A percentile compares a stretch with the other conserved stretches of the same genome.
phyloP scores from a whole-genome alignment of 2,329 filamentous ascomycete species.

The Grosmannia huntii region DNA sequence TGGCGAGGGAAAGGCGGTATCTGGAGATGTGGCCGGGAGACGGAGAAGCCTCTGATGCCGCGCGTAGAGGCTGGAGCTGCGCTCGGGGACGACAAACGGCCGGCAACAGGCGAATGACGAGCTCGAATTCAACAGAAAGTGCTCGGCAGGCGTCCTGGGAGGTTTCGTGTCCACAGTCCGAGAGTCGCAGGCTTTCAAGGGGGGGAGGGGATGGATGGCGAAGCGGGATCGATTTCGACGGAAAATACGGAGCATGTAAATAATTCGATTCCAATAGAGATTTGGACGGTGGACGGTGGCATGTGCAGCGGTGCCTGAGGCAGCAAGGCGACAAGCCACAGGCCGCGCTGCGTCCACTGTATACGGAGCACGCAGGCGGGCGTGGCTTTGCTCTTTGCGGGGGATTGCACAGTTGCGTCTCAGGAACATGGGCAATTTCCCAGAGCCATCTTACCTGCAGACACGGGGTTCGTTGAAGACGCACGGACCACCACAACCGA shows the following conservation, averaged over 20 bases:
- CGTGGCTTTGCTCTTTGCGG: neutral
- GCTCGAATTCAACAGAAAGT: neutral
- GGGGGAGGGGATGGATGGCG: neutral
- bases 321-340: no score
- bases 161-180: neutral
- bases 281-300: no score
- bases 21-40: neutral
- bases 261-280: no score
- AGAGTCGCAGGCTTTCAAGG: neutral
- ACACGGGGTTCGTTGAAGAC: neutral
- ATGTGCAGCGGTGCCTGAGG: no score
- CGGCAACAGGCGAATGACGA: neutral
- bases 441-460: no score
- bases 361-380: no score
- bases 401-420: neutral
- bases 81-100: neutral
- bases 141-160: neutral
- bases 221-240: no score
- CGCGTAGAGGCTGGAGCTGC: no score
- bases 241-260: no score
- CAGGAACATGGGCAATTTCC: neutral
- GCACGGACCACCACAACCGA: neutral
- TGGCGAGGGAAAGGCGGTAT: slow-evolving; percentile 13
- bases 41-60: neutral
- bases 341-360: no score